Evolutionary conservation across 768 basidiomycete genomes (phyloP).

Genomic region (Tephrocybe sp.): DNA sequence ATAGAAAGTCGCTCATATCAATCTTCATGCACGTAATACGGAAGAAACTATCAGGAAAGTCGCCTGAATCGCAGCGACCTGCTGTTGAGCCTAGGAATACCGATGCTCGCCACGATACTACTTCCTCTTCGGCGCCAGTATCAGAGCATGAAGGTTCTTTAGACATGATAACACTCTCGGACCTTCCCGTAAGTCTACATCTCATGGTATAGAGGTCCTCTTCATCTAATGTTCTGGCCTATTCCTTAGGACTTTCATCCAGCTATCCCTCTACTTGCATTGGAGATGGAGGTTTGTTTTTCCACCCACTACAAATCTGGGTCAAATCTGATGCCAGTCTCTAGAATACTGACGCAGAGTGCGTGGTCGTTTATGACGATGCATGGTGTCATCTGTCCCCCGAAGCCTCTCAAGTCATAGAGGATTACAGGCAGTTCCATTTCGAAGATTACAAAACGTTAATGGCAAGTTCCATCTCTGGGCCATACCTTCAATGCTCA

Average conservation of each 20-base stretch:
- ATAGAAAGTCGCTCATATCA: neutral
- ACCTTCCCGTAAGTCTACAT: neutral
- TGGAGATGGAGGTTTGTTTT: neutral
- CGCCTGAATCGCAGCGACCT: no score
- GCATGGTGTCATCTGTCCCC: neutral
- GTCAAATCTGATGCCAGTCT: no score
- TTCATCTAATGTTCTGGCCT: neutral
- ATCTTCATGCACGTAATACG: neutral
- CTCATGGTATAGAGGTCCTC: neutral
- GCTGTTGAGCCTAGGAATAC: no score
- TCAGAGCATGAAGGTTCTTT: no score
- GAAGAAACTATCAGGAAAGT: no score
- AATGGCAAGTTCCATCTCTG: no score
- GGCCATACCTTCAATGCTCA: no score
- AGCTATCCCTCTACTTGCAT: neutral
- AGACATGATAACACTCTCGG: no score
- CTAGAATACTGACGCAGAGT: neutral
- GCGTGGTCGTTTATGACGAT: neutral
- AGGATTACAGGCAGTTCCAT: no score
- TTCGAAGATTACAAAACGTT: no score
- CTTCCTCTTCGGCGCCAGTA: no score
- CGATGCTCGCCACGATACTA: no score
- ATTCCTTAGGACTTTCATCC: neutral
- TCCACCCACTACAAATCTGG: neutral
- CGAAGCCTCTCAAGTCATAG: neutral